phyloP scores from a whole-genome alignment of 768 basidiomycete genomes.

The Lactarius vividus region DNA sequence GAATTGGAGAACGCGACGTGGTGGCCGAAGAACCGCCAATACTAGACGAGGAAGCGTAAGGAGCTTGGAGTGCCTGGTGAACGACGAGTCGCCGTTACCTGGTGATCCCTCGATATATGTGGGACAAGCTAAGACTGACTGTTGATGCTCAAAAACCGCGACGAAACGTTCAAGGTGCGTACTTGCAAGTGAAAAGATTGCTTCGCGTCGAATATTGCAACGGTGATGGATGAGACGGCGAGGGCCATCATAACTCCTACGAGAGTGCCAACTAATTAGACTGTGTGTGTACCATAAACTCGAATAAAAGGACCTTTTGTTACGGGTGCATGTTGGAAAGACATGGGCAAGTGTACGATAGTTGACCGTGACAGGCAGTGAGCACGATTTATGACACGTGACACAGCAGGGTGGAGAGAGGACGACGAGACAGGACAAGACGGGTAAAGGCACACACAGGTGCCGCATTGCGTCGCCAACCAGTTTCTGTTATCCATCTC shows the following conservation, averaged over 20 bases:
- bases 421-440: background rate
- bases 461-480: background rate
- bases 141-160: constrained; percentile 4
- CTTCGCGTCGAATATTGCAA: constrained; percentile 81
- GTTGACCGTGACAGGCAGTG: background rate
- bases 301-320: constrained; percentile 57
- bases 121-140: constrained; percentile 60
- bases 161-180: constrained; percentile 28
- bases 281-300: background rate
- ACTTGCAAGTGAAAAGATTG: constrained; percentile 87
- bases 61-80: background rate
- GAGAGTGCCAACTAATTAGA: constrained; percentile 11
- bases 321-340: constrained; percentile 80
- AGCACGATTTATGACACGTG: constrained; percentile 21
- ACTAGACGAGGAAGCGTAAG: constrained; percentile 46
- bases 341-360: constrained; percentile 43
- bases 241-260: constrained; percentile 74
- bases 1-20: constrained; percentile 80
- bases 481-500: background rate
- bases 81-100: constrained; percentile 47
- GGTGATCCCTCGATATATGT: constrained; percentile 86
- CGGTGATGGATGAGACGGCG: constrained; percentile 69
- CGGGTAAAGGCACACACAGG: background rate
- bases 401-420: background rate
- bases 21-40: constrained; percentile 78